phyloP scores from a whole-genome alignment of 352 stramenopile species.

The Pythium oligandrum region DNA sequence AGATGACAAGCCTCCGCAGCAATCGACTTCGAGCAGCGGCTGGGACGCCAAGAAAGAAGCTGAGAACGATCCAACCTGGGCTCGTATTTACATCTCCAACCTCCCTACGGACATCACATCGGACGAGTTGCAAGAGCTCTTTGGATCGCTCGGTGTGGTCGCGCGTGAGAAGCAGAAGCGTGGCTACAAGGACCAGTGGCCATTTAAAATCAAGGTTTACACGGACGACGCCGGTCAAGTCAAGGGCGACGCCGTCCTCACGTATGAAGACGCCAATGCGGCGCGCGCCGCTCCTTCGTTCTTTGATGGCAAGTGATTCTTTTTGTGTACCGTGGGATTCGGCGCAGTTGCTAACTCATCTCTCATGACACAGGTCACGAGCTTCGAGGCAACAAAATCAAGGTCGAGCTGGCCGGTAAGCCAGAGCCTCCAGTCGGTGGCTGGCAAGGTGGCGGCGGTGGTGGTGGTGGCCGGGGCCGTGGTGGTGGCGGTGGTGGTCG shows the following conservation, averaged over 20 bases:
- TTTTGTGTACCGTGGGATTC: constrained; percentile 1
- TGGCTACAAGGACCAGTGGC: constrained; percentile 86
- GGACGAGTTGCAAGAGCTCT: constrained; percentile 83
- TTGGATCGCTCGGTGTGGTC: constrained; percentile 77
- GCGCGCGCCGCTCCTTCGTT: constrained; percentile 76
- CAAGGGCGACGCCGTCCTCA: constrained; percentile 84
- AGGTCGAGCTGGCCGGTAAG: constrained; percentile 80
- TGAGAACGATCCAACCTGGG: constrained; percentile 75
- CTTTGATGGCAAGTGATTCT: constrained; percentile 57
- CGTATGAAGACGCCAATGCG: constrained; percentile 82
- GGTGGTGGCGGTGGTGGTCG: constrained; percentile 35
- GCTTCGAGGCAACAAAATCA: constrained; percentile 79
- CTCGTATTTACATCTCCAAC: constrained; percentile 86
- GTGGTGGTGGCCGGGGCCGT: constrained; percentile 24
- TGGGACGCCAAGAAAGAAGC: constrained; percentile 78
- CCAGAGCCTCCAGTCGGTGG: constrained; percentile 71
- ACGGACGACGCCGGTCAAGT: constrained; percentile 57
- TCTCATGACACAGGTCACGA: constrained; percentile 36
- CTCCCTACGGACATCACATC: constrained; percentile 67
- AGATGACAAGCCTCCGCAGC: constrained; percentile 5
- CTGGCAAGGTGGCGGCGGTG: constrained; percentile 51
- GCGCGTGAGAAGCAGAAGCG: constrained; percentile 84
- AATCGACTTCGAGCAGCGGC: constrained; percentile 23
- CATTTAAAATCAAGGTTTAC: constrained; percentile 90
- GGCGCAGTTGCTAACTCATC: not conserved